These are phyloP conservation scores for Scedosporium aurantiacum DNA, from an alignment of 2,329 filamentous ascomycete genomes.

Conservation along the genomic window DNA sequence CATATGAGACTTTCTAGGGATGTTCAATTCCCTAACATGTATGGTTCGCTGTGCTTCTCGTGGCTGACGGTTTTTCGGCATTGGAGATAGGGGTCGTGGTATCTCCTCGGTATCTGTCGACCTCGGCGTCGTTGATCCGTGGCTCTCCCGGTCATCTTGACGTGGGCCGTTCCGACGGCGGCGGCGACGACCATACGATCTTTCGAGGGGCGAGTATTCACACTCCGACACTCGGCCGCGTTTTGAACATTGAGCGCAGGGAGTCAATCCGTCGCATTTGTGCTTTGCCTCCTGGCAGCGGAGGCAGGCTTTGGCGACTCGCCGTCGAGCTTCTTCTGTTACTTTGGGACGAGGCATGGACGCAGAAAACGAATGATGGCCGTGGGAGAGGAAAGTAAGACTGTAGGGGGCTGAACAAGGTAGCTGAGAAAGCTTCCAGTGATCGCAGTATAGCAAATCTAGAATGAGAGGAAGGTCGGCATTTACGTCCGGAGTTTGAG, in stretches of 20 bases:
- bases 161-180: not conserved
- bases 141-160: not conserved
- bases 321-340: not conserved
- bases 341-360: not conserved
- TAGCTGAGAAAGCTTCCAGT: too few relatives aligned
- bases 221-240: not conserved
- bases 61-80: not conserved
- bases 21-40: not conserved
- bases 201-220: not conserved
- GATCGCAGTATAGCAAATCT: too few relatives aligned
- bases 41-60: not conserved
- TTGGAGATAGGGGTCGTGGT: not conserved
- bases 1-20: not conserved
- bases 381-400: too few relatives aligned
- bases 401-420: not conserved
- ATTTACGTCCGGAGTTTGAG: too few relatives aligned
- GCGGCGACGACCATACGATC: not conserved
- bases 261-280: not conserved
- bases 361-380: not conserved
- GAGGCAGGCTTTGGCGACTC: not conserved
- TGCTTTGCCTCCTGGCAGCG: conserved; percentile 1
- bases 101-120: not conserved
- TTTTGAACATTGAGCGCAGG: not conserved
- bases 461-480: too few relatives aligned
- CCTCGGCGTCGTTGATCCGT: not conserved